Evolutionary conservation across 2,329 filamentous ascomycete genomes (phyloP), one percentile per base, ranked within the genome.

Genomic region (Gyromitra esculenta): DNA sequence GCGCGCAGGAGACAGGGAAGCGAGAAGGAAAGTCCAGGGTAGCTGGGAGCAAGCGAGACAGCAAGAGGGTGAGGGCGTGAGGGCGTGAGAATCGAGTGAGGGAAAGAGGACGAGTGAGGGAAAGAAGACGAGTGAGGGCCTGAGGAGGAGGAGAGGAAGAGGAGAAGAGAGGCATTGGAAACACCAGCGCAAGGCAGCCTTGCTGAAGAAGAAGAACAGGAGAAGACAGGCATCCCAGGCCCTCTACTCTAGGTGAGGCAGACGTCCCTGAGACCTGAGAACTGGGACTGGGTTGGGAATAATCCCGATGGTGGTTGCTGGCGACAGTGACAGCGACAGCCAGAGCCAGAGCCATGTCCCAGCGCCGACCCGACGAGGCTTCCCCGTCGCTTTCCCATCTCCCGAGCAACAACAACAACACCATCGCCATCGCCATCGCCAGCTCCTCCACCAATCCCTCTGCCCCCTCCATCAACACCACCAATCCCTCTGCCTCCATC

Each of bases 361-460:
- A 75, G 57, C 66, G 73, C 73, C 72, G 73, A 65, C 59, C 66
- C 66, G 66, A 65, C 66, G 73, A 75, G 39, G 66, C 66, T 65
- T 35, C 73, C 59, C 60, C 73, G 52, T 71, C 73, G 50, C 52
- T 67, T 37, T 31, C 66, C 43, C 50, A 65, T 45, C 66, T 41
- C 66, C 50, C 65, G 35, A 43, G 69, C 48, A 39, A 39, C 64
- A 39, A 52, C 54, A 74, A 52, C 62, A 68, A 18, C 70, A 31
- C 25, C 64, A 41, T n/a, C 21, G 11, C 52, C 25, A 21, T 9
- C 56, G 18, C 15, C 45, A n/a, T n/a, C 15, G 7, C 45, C 18
- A n/a, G 3, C 45, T 50, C 45, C 5, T 7, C 66, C 13, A 7
- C 13, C 13, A 39, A n/a, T n/a, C 7, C 35, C 2, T 25, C 52